Evolutionary conservation across 2,329 filamentous ascomycete species (phyloP).

Genomic region (Pestalotiopsis sp.): DNA sequence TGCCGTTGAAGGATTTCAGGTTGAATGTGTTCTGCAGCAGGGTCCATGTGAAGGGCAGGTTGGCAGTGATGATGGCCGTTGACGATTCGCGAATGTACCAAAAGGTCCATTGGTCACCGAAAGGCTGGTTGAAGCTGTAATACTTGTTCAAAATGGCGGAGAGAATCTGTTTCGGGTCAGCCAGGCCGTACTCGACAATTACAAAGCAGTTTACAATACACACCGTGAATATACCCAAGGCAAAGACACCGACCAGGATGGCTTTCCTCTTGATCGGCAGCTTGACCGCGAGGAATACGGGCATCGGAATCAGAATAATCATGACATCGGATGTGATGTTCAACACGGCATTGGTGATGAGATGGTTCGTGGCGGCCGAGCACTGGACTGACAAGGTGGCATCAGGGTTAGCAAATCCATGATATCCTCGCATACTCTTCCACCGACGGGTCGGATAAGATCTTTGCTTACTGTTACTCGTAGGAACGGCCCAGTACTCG

Average conservation of each 20-base stretch:
- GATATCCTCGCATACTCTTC: background rate
- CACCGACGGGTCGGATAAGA: too few relatives aligned
- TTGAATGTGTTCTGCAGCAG: slow-evolving; percentile 4
- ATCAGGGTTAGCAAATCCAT: background rate
- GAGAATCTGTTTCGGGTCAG: slow-evolving; percentile 39
- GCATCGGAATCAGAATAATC: slow-evolving; percentile 59
- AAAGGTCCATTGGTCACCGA: slow-evolving; percentile 38
- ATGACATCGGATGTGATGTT: slow-evolving; percentile 61
- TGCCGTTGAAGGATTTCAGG: slow-evolving; percentile 9
- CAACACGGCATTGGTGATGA: slow-evolving; percentile 58
- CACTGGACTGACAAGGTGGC: slow-evolving; percentile 46
- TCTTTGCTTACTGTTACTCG: slow-evolving; percentile 41
- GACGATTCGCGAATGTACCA: slow-evolving; percentile 49
- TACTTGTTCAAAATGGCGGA: slow-evolving; percentile 50
- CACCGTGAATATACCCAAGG: slow-evolving; percentile 47
- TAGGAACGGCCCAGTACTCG: slow-evolving; percentile 59
- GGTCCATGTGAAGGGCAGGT: slow-evolving; percentile 42
- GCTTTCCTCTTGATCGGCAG: slow-evolving; percentile 52
- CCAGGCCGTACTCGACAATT: background rate
- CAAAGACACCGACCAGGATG: slow-evolving; percentile 47
- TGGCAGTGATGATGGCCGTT: slow-evolving; percentile 44
- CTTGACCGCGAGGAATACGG: slow-evolving; percentile 49
- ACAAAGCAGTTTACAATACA: slow-evolving; percentile 12
- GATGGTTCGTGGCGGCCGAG: slow-evolving; percentile 56
- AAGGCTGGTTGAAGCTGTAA: slow-evolving; percentile 42